Base-by-base conservation (phyloP, 805 yeast species). In the Wickerhamiella lipophila region DNA sequence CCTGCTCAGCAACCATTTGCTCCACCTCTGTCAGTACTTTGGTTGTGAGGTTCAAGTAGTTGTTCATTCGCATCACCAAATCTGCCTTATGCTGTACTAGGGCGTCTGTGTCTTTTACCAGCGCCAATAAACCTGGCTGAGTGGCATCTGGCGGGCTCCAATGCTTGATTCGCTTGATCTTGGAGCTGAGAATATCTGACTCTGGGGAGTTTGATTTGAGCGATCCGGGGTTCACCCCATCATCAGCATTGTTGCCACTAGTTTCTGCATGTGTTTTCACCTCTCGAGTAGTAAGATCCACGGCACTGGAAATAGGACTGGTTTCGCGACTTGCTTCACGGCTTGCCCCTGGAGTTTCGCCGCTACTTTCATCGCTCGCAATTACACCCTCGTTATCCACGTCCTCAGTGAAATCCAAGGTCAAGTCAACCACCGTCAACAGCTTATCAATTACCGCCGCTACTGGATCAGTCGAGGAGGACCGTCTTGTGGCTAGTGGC, bases 401-500 rank as follows among this genome's bases (percentile, higher is more conserved):
- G 35, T 30, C 35, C 13, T 30, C 35, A 32, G 38, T 32, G 30
- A 40, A 19, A n/a, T 40, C 43, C 21, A 40, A 27, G 3, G 43
- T 27, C 29, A 22, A 11, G n/a, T 40, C 43, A 22, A 40, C 43
- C 9, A 40, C 22, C 19, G 29, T 8, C 7, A 26, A 21, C 38
- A 18, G 34, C 21, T 21, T 21, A 25, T 44, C 25, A 29, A 18
- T 15, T 19, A 15, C 25, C 6, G 47, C 21, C 12, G 25, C 23
- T 25, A 23, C 32, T 12, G 30, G 30, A 18, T 34, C 47, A 27
- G 32, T 9, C 11, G 21, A 12, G 3, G 21, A 16, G 34, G 30
- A 9, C 11, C 30, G 43, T 11, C 43, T 30, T 5, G 43, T 25
- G 13, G 59, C 60, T 34, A 58, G 42, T 3, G 61, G 61, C 11